Percentiles rank a stretch among this genome's conserved stretches.
Evolutionary conservation across 805 yeast species (phyloP).

Genomic region (Starmera dryadoides): DNA sequence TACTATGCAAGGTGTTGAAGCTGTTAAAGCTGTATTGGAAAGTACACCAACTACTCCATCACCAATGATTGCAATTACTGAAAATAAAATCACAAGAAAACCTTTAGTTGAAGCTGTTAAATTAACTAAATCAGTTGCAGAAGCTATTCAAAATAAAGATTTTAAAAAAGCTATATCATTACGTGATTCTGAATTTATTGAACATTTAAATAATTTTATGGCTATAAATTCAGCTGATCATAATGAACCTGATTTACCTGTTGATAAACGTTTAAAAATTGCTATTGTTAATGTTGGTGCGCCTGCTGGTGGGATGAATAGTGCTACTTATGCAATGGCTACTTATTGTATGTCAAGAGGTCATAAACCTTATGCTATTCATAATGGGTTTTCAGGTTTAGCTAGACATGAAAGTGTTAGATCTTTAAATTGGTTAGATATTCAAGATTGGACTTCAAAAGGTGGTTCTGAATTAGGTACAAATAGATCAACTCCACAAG

Average conservation of each 20-base stretch:
- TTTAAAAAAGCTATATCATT: constrained; percentile 64
- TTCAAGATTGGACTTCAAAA: constrained; percentile 62
- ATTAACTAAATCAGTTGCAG: constrained; percentile 66
- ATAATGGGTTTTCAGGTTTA: constrained; percentile 70
- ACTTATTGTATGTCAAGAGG: constrained; percentile 71
- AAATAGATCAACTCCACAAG: constrained; percentile 61
- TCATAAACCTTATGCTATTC: constrained; percentile 63
- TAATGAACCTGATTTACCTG: constrained; percentile 51
- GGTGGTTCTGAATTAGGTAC: constrained; percentile 87
- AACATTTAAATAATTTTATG: constrained; percentile 54
- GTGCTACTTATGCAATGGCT: constrained; percentile 71
- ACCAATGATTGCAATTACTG: constrained; percentile 69
- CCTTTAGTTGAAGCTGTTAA: constrained; percentile 69
- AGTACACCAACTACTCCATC: constrained; percentile 66
- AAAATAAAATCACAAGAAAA: constrained; percentile 60
- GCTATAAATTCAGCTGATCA: constrained; percentile 65
- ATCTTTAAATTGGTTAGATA: constrained; percentile 57
- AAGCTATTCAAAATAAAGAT: constrained; percentile 56
- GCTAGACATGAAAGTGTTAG: constrained; percentile 55
- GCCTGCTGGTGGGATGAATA: constrained; percentile 71
- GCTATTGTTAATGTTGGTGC: constrained; percentile 78
- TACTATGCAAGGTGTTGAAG: constrained; percentile 77
- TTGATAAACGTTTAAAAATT: constrained; percentile 46
- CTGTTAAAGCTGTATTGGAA: constrained; percentile 68
- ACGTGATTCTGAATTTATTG: constrained; percentile 66